phyloP scores from a whole-genome alignment of 805 yeast species.

The Saccharomyces jurei region DNA sequence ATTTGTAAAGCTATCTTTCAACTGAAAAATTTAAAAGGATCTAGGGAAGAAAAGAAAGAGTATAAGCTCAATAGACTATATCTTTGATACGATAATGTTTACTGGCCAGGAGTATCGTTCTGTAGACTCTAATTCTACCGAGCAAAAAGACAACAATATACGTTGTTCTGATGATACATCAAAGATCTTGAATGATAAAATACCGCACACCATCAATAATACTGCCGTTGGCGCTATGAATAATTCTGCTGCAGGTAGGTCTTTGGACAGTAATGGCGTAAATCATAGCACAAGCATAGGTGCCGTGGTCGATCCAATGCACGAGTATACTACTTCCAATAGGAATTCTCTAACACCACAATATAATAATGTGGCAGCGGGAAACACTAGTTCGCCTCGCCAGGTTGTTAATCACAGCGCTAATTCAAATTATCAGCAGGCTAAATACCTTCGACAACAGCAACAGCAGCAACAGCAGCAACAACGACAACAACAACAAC shows the following conservation, averaged over 20 bases:
- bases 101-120: background rate
- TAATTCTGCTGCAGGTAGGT: background rate
- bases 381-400: background rate
- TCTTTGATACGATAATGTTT: background rate
- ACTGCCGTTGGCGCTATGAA: background rate
- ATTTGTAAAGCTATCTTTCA: background rate
- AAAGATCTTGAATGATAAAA: background rate
- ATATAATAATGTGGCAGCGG: background rate
- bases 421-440: conserved; percentile 7
- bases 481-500: background rate
- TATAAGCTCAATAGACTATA: background rate
- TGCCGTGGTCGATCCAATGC: background rate
- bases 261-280: background rate
- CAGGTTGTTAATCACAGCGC: conserved; percentile 7
- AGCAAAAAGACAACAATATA: background rate
- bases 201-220: background rate
- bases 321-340: background rate
- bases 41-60: background rate
- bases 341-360: background rate
- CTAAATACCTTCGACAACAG: background rate
- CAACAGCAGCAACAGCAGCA: conserved; percentile 1
- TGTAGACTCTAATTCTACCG: background rate
- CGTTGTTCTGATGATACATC: background rate
- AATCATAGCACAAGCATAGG: background rate
- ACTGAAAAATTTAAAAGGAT: background rate